Evolutionary conservation across 2,329 filamentous ascomycete species (phyloP), one percentile per base, ranked within the genome.

Genomic region (Botrytis fragariae): DNA sequence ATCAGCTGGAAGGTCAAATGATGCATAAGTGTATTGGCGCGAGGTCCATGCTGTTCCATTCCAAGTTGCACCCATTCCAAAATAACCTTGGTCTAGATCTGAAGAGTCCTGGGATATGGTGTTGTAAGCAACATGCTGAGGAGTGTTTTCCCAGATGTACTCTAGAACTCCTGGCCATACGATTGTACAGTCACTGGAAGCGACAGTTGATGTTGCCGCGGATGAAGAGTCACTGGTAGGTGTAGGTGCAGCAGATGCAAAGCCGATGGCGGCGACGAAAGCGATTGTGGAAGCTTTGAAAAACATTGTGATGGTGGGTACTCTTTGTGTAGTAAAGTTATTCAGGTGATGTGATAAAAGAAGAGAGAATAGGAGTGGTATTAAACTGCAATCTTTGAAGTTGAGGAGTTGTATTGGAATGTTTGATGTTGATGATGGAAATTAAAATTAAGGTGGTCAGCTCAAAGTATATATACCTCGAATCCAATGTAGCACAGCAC

Each of bases 1-100:
- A 37, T 67, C 44, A 10, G 12, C 63, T 51, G 44, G 63, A 25
- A 67, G 48, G 3, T 51, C 44, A 51, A 67, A 67, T 35, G 44
- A 67, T 35, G 32, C 63, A 67, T 67, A 67, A 7, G 63, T 67
- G 14, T 67, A 67, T n/a, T 67, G 29, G 8, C 44, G 44, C 32
- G 63, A 67, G 44, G 63, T 37, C 44, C 63, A 67, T 37, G 44
- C 44, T 25, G 20, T 67, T 37, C 44, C 44, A n/a, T 67, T 48
- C 63, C 63, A 67, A n/a, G 63, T 67, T 67, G 63, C 32, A n/a
- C 63, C 63, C 22, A 67, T 67, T 32, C 44, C 63, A 37, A 51
- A 48, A 37, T 67, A 37, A 35, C 63, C 63, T 67, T 67, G 42
- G 10, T 22, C 32, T 20, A 42, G 62, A 20, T 64, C 62, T 20